Conservation (phyloP, 2,329 filamentous ascomycete species). For the Karstenula rhodostoma region DNA sequence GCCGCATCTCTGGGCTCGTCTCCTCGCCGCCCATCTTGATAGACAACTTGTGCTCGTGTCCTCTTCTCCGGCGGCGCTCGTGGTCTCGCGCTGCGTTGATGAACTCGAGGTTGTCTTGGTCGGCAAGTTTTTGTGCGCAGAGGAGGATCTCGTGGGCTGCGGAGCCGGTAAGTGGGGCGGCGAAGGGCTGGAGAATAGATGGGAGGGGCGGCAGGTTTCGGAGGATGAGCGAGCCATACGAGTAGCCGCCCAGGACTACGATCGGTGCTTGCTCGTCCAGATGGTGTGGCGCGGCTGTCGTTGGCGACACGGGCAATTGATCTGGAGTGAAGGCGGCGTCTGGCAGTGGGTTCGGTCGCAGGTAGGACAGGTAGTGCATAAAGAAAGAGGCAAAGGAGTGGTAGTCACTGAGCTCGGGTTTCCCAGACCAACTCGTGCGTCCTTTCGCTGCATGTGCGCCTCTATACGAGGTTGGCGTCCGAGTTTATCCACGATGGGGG, state of each 20-base stretch:
- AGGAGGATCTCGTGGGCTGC: slow-evolving; percentile 73
- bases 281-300: no score
- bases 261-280: slow-evolving; percentile 22
- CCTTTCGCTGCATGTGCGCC: slow-evolving; percentile 67
- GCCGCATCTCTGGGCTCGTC: slow-evolving; percentile 49
- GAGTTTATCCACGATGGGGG: neutral
- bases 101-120: slow-evolving; percentile 64
- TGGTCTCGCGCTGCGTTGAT: slow-evolving; percentile 31
- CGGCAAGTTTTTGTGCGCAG: slow-evolving; percentile 73
- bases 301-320: slow-evolving; percentile 18
- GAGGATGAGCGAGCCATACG: slow-evolving; percentile 86
- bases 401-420: slow-evolving; percentile 83
- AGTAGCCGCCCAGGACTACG: slow-evolving; percentile 81
- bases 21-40: slow-evolving; percentile 59
- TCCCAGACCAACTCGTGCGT: slow-evolving; percentile 88
- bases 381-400: slow-evolving; percentile 82
- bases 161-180: slow-evolving; percentile 61
- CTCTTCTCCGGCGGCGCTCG: slow-evolving; percentile 26
- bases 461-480: slow-evolving; percentile 56
- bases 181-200: slow-evolving; percentile 67
- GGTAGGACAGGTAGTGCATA: slow-evolving; percentile 72
- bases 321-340: slow-evolving; percentile 27
- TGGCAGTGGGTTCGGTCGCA: slow-evolving; percentile 47
- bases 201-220: slow-evolving; percentile 70
- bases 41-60: slow-evolving; percentile 31